Conservation (phyloP, 192 early-diverging fungal genomes). For the Podila verticillata region DNA sequence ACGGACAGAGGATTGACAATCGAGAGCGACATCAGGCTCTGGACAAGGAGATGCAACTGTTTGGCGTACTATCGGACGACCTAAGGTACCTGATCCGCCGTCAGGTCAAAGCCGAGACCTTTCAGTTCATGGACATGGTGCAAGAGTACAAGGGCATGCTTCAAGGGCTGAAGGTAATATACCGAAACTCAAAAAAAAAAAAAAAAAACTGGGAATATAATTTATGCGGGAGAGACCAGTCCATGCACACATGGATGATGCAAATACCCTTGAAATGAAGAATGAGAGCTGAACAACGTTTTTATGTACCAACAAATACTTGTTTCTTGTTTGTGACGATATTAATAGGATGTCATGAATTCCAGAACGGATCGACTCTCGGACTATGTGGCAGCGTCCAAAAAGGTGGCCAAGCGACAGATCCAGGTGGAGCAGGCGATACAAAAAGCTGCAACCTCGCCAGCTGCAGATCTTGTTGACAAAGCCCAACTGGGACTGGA, state of each 20-base stretch:
- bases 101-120: slow-evolving; percentile 55
- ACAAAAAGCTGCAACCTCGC: slow-evolving; percentile 20
- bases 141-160: slow-evolving; percentile 58
- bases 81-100: slow-evolving; percentile 55
- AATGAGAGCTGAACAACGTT: not conserved
- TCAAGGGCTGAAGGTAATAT: slow-evolving; percentile 57
- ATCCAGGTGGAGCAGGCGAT: slow-evolving; percentile 44
- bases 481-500: slow-evolving; percentile 31
- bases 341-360: slow-evolving; percentile 56
- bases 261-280: not conserved
- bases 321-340: not conserved
- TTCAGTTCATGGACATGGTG: slow-evolving; percentile 59
- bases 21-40: slow-evolving; percentile 55
- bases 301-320: not conserved
- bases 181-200: not conserved
- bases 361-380: slow-evolving; percentile 55
- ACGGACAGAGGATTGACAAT: slow-evolving; percentile 52
- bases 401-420: slow-evolving; percentile 53
- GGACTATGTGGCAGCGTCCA: slow-evolving; percentile 57
- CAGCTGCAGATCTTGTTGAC: slow-evolving; percentile 17
- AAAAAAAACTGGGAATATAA: too few relatives aligned
- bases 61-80: slow-evolving; percentile 62
- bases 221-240: too few relatives aligned
- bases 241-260: too few relatives aligned
- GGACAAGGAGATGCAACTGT: slow-evolving; percentile 59